Evolutionary conservation across 805 yeast genomes (phyloP).

Genomic region (Teunomyces barrocoloradensis): DNA sequence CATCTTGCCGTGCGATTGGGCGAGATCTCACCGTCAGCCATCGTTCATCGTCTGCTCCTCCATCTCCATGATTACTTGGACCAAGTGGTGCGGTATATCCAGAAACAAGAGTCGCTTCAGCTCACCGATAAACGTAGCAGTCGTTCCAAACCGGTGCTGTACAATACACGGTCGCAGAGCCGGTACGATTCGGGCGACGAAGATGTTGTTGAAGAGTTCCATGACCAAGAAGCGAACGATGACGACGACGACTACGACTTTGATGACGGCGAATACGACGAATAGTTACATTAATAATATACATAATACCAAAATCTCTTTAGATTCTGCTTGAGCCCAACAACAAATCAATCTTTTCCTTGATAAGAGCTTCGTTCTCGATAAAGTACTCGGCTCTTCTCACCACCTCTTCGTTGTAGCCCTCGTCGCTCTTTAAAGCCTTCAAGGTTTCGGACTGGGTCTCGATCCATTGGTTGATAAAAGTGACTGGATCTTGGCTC

Average conservation of each 20-base stretch:
- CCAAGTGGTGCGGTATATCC: conserved; percentile 25
- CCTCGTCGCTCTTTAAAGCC: conserved; percentile 85
- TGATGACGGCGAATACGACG: conserved; percentile 12
- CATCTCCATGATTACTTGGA: conserved; percentile 29
- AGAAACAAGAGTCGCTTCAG: conserved; percentile 21
- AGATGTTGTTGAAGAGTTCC: conserved; percentile 11
- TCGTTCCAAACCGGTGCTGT: conserved; percentile 1
- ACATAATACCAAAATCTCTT: not conserved
- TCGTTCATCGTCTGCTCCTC: conserved; percentile 22
- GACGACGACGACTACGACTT: conserved; percentile 18
- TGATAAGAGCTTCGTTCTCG: conserved; percentile 62
- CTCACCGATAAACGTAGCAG: conserved; percentile 4
- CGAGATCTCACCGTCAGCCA: conserved; percentile 15
- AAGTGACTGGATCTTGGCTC: conserved; percentile 72
- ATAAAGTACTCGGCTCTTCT: conserved; percentile 78
- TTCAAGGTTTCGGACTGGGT: conserved; percentile 83
- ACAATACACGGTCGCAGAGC: conserved; percentile 4
- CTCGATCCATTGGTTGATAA: conserved; percentile 69
- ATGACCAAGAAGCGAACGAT: conserved; percentile 13
- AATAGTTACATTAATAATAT: conserved; percentile 4
- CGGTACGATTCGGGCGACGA: conserved; percentile 9
- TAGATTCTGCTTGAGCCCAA: conserved; percentile 54
- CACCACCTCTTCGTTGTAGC: conserved; percentile 83
- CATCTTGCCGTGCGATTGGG: conserved; percentile 24
- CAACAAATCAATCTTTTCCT: conserved; percentile 75